Percentiles rank a stretch among this genome's conserved stretches.
These are phyloP conservation scores for Dissophora globulifera DNA, from an alignment of 192 early-diverging fungal species.

Conservation along the genomic window DNA sequence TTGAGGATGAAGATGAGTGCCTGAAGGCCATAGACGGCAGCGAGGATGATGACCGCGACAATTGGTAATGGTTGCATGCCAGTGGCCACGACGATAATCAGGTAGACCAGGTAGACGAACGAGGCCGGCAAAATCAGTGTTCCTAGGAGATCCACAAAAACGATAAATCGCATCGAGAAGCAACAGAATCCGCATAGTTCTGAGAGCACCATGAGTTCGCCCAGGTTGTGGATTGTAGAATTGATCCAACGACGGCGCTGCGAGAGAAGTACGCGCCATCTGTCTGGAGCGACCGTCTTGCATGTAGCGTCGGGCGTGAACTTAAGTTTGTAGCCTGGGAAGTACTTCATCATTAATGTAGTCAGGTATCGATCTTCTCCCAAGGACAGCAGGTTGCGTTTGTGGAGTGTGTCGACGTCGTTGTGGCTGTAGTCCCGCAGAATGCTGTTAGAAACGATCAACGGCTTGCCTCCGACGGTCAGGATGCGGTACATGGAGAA, in stretches of 20 bases:
- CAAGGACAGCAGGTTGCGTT: constrained; percentile 95
- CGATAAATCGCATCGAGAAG: constrained; percentile 94
- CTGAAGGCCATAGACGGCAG: constrained; percentile 88
- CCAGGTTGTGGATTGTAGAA: constrained; percentile 91
- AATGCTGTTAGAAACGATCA: constrained; percentile 87
- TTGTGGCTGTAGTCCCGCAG: constrained; percentile 93
- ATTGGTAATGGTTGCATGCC: constrained; percentile 74
- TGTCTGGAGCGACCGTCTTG: constrained; percentile 93
- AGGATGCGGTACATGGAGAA: constrained; percentile 97
- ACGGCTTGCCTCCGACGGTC: constrained; percentile 83
- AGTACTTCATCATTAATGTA: constrained; percentile 93
- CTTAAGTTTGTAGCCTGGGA: constrained; percentile 91
- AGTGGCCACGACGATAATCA: constrained; percentile 74
- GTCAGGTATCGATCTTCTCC: constrained; percentile 98
- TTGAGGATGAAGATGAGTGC: constrained; percentile 82
- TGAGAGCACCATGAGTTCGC: constrained; percentile 79
- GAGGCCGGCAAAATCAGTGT: constrained; percentile 93
- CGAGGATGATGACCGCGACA: constrained; percentile 83
- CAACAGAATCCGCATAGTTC: constrained; percentile 90
- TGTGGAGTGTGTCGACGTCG: constrained; percentile 94
- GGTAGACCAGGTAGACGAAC: constrained; percentile 84
- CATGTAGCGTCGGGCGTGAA: constrained; percentile 94
- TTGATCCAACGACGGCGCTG: constrained; percentile 98
- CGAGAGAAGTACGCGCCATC: constrained; percentile 90
- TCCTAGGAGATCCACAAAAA: constrained; percentile 92